Conservation (phyloP, 306 rosid species). For the Purshia tridentata region DNA sequence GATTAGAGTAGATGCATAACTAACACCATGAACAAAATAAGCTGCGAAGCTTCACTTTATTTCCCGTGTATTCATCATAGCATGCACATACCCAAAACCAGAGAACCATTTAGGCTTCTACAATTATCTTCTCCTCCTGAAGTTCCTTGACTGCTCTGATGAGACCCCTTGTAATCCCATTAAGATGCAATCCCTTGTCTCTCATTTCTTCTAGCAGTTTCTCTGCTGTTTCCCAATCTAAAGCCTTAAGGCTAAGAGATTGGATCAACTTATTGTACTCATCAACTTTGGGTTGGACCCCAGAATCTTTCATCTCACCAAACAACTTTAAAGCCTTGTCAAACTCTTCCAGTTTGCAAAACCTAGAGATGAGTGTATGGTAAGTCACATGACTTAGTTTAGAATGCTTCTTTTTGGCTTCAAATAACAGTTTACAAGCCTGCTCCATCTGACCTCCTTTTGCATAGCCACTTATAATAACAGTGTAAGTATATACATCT, state of each 20-base stretch:
- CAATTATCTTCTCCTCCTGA: constrained; percentile 42
- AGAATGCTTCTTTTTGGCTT: constrained; percentile 70
- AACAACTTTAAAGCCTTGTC: constrained; percentile 65
- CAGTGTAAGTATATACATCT: constrained; percentile 70
- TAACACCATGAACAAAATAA: neutral
- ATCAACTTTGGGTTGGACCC: constrained; percentile 52
- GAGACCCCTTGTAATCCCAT: constrained; percentile 67
- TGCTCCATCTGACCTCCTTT: constrained; percentile 80
- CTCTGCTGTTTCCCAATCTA: constrained; percentile 80
- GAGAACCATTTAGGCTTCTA: neutral
- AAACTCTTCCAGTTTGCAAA: constrained; percentile 74
- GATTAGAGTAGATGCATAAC: neutral
- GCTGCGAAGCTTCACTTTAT: constrained; percentile 1
- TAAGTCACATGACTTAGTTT: constrained; percentile 58
- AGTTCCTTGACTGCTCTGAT: constrained; percentile 78
- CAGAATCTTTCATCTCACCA: constrained; percentile 71
- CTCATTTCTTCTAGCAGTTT: constrained; percentile 77
- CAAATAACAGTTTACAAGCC: constrained; percentile 53
- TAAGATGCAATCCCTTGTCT: constrained; percentile 61
- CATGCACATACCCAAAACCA: neutral
- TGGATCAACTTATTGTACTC: constrained; percentile 83
- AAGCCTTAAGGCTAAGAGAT: constrained; percentile 73
- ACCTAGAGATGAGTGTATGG: constrained; percentile 73
- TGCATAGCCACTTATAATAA: constrained; percentile 65
- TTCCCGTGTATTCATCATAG: neutral